These are phyloP conservation scores for Begonia loranthoides DNA, from an alignment of 306 rosid species.

Conservation along the genomic window DNA sequence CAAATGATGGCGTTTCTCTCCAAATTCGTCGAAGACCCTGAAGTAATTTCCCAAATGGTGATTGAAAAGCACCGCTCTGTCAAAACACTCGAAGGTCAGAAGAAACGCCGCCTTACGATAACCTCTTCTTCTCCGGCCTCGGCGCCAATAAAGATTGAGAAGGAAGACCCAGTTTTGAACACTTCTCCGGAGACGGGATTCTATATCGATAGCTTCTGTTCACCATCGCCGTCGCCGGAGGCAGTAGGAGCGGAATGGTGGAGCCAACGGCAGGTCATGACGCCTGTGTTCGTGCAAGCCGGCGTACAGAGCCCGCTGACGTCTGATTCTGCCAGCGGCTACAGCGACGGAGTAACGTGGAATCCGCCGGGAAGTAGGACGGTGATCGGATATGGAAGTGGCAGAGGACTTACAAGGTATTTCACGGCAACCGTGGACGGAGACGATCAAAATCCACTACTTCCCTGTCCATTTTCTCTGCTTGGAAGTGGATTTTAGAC, in stretches of 20 bases:
- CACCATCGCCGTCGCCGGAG: slow-evolving; percentile 17
- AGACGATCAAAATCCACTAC: slow-evolving; percentile 26
- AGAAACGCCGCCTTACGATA: slow-evolving; percentile 31
- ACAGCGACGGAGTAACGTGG: neutral
- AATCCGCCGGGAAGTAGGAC: slow-evolving; percentile 13
- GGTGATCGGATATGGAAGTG: slow-evolving; percentile 6
- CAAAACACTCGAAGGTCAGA: slow-evolving; percentile 11
- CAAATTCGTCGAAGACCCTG: slow-evolving; percentile 66
- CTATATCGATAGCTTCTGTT: slow-evolving; percentile 19
- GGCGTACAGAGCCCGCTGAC: slow-evolving; percentile 11
- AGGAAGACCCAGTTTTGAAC: slow-evolving; percentile 25
- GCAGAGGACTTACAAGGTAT: slow-evolving; percentile 17
- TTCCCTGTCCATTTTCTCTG: slow-evolving; percentile 90
- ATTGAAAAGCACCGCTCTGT: slow-evolving; percentile 18
- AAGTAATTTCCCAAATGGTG: slow-evolving; percentile 39
- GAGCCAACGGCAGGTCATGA: slow-evolving; percentile 9
- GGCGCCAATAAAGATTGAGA: slow-evolving; percentile 26
- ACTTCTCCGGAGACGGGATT: slow-evolving; percentile 39
- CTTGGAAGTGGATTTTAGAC: slow-evolving; percentile 59
- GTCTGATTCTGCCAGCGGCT: slow-evolving; percentile 10
- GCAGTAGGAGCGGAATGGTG: slow-evolving; percentile 15
- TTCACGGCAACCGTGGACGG: slow-evolving; percentile 42
- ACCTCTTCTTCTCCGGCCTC: slow-evolving; percentile 22
- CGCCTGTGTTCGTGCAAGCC: slow-evolving; percentile 2
- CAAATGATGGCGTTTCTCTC: slow-evolving; percentile 75